Conservation (phyloP, 768 basidiomycete genomes). For the Podaxis pistillaris region DNA sequence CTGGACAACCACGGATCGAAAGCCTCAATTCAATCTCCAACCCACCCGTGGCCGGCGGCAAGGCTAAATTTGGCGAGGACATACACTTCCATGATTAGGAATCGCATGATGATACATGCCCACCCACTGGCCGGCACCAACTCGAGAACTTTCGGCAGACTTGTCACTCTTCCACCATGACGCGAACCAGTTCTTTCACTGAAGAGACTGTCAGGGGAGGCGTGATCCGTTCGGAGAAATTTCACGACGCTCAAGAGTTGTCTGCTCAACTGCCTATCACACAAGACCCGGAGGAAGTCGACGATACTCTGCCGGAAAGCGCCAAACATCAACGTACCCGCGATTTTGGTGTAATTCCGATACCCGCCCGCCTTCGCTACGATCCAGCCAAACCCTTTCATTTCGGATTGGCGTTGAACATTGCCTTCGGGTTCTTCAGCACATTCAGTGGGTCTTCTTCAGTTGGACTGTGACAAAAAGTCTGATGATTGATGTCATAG, state of each 20-base stretch:
- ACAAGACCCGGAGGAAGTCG: background rate
- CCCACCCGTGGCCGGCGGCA: background rate
- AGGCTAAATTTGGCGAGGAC: background rate
- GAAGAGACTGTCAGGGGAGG: slow-evolving; percentile 6
- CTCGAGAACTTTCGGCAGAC: background rate
- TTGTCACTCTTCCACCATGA: slow-evolving; percentile 9
- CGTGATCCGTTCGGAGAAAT: background rate
- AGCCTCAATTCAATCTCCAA: background rate
- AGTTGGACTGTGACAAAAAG: background rate
- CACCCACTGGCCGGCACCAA: background rate
- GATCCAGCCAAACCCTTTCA: slow-evolving; percentile 48
- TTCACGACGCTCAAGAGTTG: background rate
- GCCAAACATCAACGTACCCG: slow-evolving; percentile 16
- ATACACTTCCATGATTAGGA: background rate
- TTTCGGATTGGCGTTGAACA: slow-evolving; percentile 52
- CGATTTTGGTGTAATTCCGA: slow-evolving; percentile 67
- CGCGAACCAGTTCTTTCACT: slow-evolving; percentile 8
- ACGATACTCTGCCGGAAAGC: background rate
- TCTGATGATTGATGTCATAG: slow-evolving; percentile 28
- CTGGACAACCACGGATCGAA: background rate
- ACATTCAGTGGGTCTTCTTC: slow-evolving; percentile 43
- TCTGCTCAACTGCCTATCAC: background rate
- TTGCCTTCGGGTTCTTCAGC: slow-evolving; percentile 59
- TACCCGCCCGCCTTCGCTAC: slow-evolving; percentile 54
- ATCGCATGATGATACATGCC: background rate